Percentiles rank a stretch among this genome's conserved stretches.
phyloP scores from a whole-genome alignment of 345 rosid species.

The Carallia pectinifolia region DNA sequence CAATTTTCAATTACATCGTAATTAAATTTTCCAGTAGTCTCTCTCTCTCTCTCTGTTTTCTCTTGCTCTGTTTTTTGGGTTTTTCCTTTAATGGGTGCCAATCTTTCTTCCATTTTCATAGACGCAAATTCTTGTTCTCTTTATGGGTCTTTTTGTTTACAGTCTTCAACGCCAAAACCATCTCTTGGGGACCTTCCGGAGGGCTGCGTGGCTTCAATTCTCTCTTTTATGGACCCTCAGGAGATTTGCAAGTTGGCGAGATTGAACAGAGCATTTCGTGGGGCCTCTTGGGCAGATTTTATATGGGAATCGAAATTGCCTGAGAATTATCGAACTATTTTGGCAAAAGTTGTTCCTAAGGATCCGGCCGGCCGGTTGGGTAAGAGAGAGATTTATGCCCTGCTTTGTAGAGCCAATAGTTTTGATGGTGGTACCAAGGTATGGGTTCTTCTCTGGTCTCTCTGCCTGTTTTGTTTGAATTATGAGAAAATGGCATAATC shows the following conservation, averaged over 20 bases:
- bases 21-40: not conserved
- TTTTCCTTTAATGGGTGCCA: slow-evolving; percentile 55
- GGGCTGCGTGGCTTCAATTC: slow-evolving; percentile 65
- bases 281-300: slow-evolving; percentile 93
- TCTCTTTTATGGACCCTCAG: slow-evolving; percentile 65
- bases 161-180: slow-evolving; percentile 25
- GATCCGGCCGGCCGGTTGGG: slow-evolving; percentile 35
- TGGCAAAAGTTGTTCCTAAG: slow-evolving; percentile 50
- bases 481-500: not conserved
- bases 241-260: slow-evolving; percentile 76
- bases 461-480: slow-evolving; percentile 4
- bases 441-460: not conserved
- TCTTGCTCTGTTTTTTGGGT: not conserved
- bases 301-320: slow-evolving; percentile 97
- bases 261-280: slow-evolving; percentile 73
- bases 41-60: slow-evolving; percentile 4
- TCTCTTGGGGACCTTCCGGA: slow-evolving; percentile 84
- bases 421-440: slow-evolving; percentile 84
- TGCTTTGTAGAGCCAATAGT: slow-evolving; percentile 55
- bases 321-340: slow-evolving; percentile 48
- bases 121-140: slow-evolving; percentile 21
- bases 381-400: slow-evolving; percentile 66
- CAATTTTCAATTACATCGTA: slow-evolving; percentile 1
- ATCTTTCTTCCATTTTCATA: slow-evolving; percentile 39
- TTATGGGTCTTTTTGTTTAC: slow-evolving; percentile 9